phyloP scores from a whole-genome alignment of 2,329 filamentous ascomycete genomes.

The Cryoendolithus antarcticus region DNA sequence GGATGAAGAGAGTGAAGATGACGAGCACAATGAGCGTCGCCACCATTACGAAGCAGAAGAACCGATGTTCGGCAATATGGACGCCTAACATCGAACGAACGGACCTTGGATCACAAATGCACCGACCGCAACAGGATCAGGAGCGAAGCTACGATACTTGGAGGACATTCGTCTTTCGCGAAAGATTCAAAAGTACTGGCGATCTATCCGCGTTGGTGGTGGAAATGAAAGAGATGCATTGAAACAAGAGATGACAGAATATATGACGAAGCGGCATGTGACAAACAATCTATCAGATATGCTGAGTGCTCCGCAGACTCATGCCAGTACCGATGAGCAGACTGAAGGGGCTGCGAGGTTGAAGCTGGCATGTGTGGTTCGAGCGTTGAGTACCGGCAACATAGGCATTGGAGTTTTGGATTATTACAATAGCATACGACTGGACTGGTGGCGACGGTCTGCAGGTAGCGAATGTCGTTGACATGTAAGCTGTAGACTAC shows the following conservation, averaged over 20 bases:
- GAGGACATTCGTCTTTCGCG: slow-evolving; percentile 1
- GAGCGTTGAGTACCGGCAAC: slow-evolving; percentile 17
- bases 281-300: background rate
- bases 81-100: slow-evolving; percentile 47
- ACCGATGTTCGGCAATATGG: slow-evolving; percentile 92
- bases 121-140: background rate
- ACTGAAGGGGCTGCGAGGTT: slow-evolving; percentile 20
- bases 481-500: too few relatives aligned
- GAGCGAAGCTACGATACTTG: background rate
- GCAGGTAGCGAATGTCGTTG: too few relatives aligned
- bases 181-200: slow-evolving; percentile 1
- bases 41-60: slow-evolving; percentile 84
- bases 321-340: slow-evolving; percentile 16
- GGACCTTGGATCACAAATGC: background rate
- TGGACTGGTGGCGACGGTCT: too few relatives aligned
- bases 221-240: slow-evolving; percentile 1
- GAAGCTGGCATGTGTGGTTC: slow-evolving; percentile 18
- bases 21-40: slow-evolving; percentile 33
- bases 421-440: too few relatives aligned
- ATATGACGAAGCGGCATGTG: background rate
- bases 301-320: slow-evolving; percentile 4
- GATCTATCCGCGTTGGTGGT: background rate
- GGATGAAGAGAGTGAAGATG: slow-evolving; percentile 37
- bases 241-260: slow-evolving; percentile 1
- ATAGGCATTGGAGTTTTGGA: background rate